Conservation (phyloP, 257 asterid species). For the Lycium ferocissimum region DNA sequence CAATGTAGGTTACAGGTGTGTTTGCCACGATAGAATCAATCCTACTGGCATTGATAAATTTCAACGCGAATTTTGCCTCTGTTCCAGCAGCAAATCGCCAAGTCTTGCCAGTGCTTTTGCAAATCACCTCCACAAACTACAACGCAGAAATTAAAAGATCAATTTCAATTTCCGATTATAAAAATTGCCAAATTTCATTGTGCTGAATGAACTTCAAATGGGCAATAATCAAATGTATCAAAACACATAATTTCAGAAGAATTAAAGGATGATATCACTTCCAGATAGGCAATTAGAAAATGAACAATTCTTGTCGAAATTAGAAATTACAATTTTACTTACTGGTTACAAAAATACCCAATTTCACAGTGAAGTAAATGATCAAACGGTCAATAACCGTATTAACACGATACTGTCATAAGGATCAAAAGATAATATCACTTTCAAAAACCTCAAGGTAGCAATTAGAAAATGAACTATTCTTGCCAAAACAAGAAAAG, state of each 20-base stretch:
- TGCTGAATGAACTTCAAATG: neutral
- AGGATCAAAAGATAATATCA: neutral
- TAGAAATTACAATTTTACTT: neutral
- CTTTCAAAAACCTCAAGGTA: neutral
- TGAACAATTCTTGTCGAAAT: neutral
- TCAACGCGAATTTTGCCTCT: conserved; percentile 74
- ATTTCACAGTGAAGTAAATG: neutral
- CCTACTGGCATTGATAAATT: conserved; percentile 67
- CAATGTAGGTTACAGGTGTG: conserved; percentile 62
- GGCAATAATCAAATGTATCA: neutral
- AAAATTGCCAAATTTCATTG: neutral
- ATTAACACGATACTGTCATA: neutral
- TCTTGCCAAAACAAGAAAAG: neutral
- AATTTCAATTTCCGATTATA: neutral
- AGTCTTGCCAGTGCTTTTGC: conserved; percentile 71
- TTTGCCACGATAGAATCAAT: conserved; percentile 36
- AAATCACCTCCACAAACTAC: conserved; percentile 81
- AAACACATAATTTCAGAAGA: neutral
- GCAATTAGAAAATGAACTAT: neutral
- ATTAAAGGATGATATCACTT: neutral
- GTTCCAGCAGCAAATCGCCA: conserved; percentile 87
- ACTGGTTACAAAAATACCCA: neutral
- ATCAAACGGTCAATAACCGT: neutral
- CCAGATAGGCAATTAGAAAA: neutral
- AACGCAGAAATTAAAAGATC: neutral